Base-by-base conservation (phyloP, 257 asterid genomes). In the Solanum pimpinellifolium region DNA sequence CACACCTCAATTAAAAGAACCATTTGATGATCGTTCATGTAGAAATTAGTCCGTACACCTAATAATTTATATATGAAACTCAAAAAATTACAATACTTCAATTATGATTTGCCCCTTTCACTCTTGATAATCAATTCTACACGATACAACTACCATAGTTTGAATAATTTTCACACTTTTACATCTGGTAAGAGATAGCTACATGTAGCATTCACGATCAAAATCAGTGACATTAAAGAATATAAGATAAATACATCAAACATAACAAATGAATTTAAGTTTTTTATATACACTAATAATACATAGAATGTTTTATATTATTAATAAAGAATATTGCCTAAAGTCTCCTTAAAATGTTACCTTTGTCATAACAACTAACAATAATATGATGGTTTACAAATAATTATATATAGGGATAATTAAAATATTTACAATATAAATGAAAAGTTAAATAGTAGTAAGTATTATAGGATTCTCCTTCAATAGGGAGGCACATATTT, bases 381-480 rank as follows among this genome's bases (percentile, higher is more conserved):
- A 68, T 68, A 27, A 13, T 7, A 4, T 77, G 60, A 42, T 77
- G 59, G 75, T 68, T 29, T 68, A 29, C 21, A 3, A 27, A 29
- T 29, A 68, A 13, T 8, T 68, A 77, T 62, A n/a, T 77, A 15
- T 44, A 33, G 5, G 35, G 35, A 33, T 33, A 33, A 33, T 33
- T 33, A 5, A 33, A 33, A 33, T 33, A 33, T 33, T 33, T 33
- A 33, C 35, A 11, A 3, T 29, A 16, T 59, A 75, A 87, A 52
- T 7, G 18, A 52, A 39, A 78, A 46, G 20, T 10, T 59, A 65
- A 31, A 56, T 42, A 13, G 39, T 42, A 29, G 86, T 27, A 82
- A 89, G 88, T 90, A 91, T 91, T 92, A 87, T 93, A 87, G 93
- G 95, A 90, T 92, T 91, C 93, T 91, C 85, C 39, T 88, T 73